Base-by-base conservation (phyloP, 2,329 filamentous ascomycete genomes). In the Clarireedia monteithiana region DNA sequence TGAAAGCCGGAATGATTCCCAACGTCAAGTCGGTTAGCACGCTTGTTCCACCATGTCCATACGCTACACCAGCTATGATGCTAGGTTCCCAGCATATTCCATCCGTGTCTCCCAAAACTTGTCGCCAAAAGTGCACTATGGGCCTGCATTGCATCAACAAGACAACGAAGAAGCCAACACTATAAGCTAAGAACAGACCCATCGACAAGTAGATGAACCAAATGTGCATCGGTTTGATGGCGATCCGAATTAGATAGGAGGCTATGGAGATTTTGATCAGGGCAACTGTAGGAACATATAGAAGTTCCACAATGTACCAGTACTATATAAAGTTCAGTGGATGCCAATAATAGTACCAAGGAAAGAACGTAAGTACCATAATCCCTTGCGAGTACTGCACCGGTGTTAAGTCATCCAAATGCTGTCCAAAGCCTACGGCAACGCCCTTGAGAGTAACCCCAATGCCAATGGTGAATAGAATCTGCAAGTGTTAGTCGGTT, bases 211-310 rank as follows among this genome's bases (percentile, higher is more conserved):
- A 52, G 7, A 56, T 47, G 23, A 17, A n/a, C 34, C 44, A 56
- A 4, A 26, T 36, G 34, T 56, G 54, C 12, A 17, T 2, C 2
- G 54, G 48, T 10, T 56, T 56, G 17, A 47, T 30, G 15, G 54
- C 48, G 17, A 56, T 56, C 10, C 54, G 54, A 10, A 52, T n/a
- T 24, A 56, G 40, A 24, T 56, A 56, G 14, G 52, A n/a, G 9
- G 48, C 54, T 20, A 56, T 53, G 14, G 54, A 56, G 10, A 6
- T 6, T 14, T 56, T 56, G 30, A 56, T 34, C 60, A 50, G 70
- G 59, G 58, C 72, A 67, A 58, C 77, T 75, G 64, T 72, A 73
- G 49, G 70, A 62, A 72, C 64, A 53, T 77, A 77, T 3, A 73
- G 54, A 3, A 71, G 64, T 51, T 67, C 63, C n/a, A 56, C 61